A percentile compares a stretch with the other conserved stretches of the same genome.
Evolutionary conservation across 805 yeast genomes (phyloP).

Genomic region (Candida boidinii): DNA sequence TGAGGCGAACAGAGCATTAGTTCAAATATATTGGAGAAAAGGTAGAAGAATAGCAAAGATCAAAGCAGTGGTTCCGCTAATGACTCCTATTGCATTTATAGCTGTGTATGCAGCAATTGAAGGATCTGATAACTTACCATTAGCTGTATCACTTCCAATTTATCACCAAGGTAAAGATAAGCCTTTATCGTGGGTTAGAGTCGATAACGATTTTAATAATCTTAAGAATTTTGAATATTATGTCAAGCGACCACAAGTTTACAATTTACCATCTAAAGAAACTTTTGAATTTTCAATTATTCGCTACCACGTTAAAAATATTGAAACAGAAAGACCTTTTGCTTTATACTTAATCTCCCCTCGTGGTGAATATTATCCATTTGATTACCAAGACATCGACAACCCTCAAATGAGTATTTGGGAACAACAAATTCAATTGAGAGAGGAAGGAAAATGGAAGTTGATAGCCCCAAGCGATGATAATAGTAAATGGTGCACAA

Average conservation of each 20-base stretch:
- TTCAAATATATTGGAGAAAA: slow-evolving; percentile 73
- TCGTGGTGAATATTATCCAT: slow-evolving; percentile 63
- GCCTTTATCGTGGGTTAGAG: slow-evolving; percentile 51
- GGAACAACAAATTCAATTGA: slow-evolving; percentile 54
- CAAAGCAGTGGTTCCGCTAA: slow-evolving; percentile 73
- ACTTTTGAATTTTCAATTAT: slow-evolving; percentile 57
- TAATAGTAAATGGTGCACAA: slow-evolving; percentile 76
- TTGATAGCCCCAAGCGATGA: slow-evolving; percentile 74
- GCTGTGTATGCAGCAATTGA: slow-evolving; percentile 53
- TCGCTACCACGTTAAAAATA: slow-evolving; percentile 39
- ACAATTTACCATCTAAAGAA: slow-evolving; percentile 44
- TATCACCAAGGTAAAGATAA: slow-evolving; percentile 61
- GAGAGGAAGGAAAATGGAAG: slow-evolving; percentile 76
- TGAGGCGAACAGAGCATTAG: slow-evolving; percentile 43
- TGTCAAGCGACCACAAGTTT: slow-evolving; percentile 77
- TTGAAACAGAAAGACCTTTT: slow-evolving; percentile 25
- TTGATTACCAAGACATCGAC: too few species aligned
- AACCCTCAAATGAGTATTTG: too few species aligned
- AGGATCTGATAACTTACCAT: slow-evolving; percentile 50
- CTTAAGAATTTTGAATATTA: slow-evolving; percentile 63
- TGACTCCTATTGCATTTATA: slow-evolving; percentile 59
- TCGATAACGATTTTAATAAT: slow-evolving; percentile 64
- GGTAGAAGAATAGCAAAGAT: slow-evolving; percentile 60
- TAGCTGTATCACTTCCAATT: slow-evolving; percentile 67
- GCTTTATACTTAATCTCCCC: slow-evolving; percentile 83